Evolutionary conservation across 179 eudicot species (phyloP), one percentile per base, ranked within the genome.

Genomic region (Gypsophila paniculata): DNA sequence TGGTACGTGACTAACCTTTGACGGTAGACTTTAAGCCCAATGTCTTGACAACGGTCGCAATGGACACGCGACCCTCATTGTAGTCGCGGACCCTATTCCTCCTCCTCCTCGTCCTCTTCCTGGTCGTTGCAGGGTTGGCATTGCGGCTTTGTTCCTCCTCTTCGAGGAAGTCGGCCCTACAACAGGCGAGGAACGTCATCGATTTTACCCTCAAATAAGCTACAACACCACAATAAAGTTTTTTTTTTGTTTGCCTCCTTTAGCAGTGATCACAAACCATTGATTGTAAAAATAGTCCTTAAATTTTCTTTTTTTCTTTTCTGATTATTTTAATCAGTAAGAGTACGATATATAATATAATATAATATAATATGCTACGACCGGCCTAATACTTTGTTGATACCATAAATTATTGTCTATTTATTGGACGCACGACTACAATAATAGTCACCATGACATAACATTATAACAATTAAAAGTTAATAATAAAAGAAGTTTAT

Each of bases 111-210:
- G 25, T 75, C 81, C 15, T 51, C 72, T 74, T 80, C 70, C 53
- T 59, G 36, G 73, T 19, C n/a, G 74, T 82, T 7, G 83, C 66
- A 48, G 74, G 54, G 61, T 18, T 25, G 61, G 2, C 67, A 54
- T 49, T 59, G 61, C 64, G 59, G 29, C 69, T 39, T 61, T 54
- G 48, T 70, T 19, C 53, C 8, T 72, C 72, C 71, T 81, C 86
- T 44, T 84, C 87, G 55, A 80, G 55, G 79, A 74, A 76, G 68
- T 70, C 79, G 34, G 76, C 72, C 73, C 77, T 81, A 73, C 91
- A 89, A 76, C 91, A 89, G 5, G 79, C 78, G 18, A 86, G 81
- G 49, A 87, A 74, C 63, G 80, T 79, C 89, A 88, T 86, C 71
- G 25, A 57, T 52, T 68, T 71, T 32, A 10, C 18, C 8, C 71